Evolutionary conservation across 176 grass and related monocot species (phyloP), one percentile per base, ranked within the genome.

Genomic region (Raddia guianensis): DNA sequence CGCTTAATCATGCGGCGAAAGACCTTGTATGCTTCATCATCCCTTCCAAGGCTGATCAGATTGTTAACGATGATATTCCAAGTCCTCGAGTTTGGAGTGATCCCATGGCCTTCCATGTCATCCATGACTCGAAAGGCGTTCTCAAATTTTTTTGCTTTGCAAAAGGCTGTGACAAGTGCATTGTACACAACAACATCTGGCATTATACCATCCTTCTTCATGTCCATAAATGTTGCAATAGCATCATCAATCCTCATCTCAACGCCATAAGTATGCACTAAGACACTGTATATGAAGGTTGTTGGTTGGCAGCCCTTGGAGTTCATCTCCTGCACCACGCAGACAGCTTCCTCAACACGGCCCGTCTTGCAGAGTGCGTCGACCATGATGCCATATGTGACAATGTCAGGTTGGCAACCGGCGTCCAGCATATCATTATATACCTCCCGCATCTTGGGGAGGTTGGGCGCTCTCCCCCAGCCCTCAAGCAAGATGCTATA

Each of bases 401-500:
- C 90, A 3, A 98, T 91, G 78, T 98, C 95, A 46, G 92, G 90
- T 33, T 98, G 78, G 62, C 95, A 95, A 63, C 86, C 88, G 63
- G 77, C 74, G 1, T 84, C 83, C 20, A 87, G 53, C 95, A 94
- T 98, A 44, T 94, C 88, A 44, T 32, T 73, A 42, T 93, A 93
- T 10, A 95, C 90, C n/a, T 93, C 79, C 10, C 90, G 86, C 92
- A 98, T 98, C 87, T 94, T 94, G 20, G 92, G 86, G 78, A 98
- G 87, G 54, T 95, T 92, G 13, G 95, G 95, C 10, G 90, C 90
- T 85, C 92, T 87, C 10, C 95, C 95, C 92, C 95, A 98, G 12
- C 92, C 95, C 78, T 98, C 95, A 21, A 98, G 95, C 88, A 98
- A 84, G 73, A 98, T 98, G 64, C 92, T 94, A 85, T 93, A 95